Evolutionary conservation across 306 rosid genomes (phyloP).

Genomic region (Malus orientalis): DNA sequence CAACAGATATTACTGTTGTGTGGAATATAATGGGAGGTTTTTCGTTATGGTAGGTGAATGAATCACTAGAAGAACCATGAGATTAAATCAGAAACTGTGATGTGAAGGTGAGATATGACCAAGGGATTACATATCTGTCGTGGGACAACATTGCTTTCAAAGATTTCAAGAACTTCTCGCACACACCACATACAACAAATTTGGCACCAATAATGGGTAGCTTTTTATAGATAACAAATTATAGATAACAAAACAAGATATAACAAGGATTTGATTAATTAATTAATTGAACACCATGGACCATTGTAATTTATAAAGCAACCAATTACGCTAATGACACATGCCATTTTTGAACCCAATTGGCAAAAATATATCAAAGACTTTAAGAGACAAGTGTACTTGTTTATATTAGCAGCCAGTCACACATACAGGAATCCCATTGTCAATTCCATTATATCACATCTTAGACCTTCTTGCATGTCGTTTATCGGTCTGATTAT

Average conservation of each 20-base stretch:
- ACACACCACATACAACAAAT: not conserved
- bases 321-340: constrained; percentile 23
- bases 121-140: too few relatives aligned
- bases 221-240: not conserved
- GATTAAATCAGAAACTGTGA: not conserved
- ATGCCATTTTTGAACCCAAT: constrained; percentile 12
- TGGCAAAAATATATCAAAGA: not conserved
- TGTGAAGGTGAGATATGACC: not conserved
- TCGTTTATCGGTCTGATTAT: not conserved
- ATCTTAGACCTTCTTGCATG: constrained; percentile 19
- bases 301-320: not conserved
- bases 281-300: not conserved
- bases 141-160: not conserved
- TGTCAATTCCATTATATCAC: constrained; percentile 40
- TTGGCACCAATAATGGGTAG: constrained; percentile 3
- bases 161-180: not conserved
- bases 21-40: constrained; percentile 7
- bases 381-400: not conserved
- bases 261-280: not conserved
- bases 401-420: constrained; percentile 23
- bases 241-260: not conserved
- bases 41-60: constrained; percentile 36
- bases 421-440: constrained; percentile 29
- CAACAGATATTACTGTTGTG: not conserved
- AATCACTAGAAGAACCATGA: constrained; percentile 10